A percentile compares a stretch with the other conserved stretches of the same genome.
Conservation (phyloP, 2,329 filamentous ascomycete genomes). For the Trichophyton verrucosum region DNA sequence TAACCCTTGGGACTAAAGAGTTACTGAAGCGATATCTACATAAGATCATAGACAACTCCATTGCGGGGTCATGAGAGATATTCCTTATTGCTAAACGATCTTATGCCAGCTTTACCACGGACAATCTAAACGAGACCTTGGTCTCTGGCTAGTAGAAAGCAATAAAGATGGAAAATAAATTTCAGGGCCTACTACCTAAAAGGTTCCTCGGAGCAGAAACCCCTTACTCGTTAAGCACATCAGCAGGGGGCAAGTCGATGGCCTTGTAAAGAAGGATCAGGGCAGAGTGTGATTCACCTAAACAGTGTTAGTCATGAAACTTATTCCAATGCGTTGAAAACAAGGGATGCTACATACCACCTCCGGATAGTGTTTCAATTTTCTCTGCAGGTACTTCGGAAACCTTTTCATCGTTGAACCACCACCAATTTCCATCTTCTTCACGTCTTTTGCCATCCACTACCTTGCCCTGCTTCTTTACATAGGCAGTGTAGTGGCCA, state of each 20-base stretch:
- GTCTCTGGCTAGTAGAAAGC: background rate
- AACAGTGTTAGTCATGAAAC: background rate
- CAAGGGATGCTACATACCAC: conserved; percentile 44
- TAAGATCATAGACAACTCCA: background rate
- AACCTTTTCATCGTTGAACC: conserved; percentile 99
- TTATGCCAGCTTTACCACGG: background rate
- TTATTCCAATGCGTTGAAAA: background rate
- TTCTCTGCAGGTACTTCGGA: conserved; percentile 83
- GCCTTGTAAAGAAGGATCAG: conserved; percentile 40
- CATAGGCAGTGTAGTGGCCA: conserved; percentile 93
- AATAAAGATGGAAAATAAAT: background rate
- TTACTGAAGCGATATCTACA: background rate
- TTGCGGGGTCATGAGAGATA: background rate
- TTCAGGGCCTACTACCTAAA: background rate
- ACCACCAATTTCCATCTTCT: conserved; percentile 97
- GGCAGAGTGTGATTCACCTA: conserved; percentile 40
- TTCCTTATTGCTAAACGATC: background rate
- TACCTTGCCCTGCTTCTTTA: conserved; percentile 72
- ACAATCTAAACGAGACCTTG: background rate
- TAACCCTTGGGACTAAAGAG: background rate
- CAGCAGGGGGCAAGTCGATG: conserved; percentile 35
- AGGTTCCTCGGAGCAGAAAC: background rate
- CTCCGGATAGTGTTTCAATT: conserved; percentile 78
- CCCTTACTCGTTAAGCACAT: conserved; percentile 22
- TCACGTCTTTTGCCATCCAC: conserved; percentile 55